Conservation (phyloP, 2,329 filamentous ascomycete genomes). For the Arthrobotrys entomopaga region DNA sequence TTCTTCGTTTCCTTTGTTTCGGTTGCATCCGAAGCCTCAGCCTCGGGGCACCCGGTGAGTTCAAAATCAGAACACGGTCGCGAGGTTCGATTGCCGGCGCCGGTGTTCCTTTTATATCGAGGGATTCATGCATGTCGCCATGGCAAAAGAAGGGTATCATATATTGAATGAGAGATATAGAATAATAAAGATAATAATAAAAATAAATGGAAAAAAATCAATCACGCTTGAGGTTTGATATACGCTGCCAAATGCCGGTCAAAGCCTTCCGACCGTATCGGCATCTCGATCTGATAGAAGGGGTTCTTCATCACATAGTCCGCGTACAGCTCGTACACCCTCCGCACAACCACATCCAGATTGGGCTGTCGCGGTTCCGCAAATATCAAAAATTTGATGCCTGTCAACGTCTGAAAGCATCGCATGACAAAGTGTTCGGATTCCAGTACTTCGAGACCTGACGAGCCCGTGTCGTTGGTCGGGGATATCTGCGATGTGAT, state of each 20-base stretch:
- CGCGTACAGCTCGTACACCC: slow-evolving; percentile 92
- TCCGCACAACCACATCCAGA: slow-evolving; percentile 82
- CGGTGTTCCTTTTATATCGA: slow-evolving; percentile 22
- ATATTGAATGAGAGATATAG: slow-evolving; percentile 49
- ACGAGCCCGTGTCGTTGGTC: slow-evolving; percentile 65
- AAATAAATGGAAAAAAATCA: slow-evolving; percentile 44
- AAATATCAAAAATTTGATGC: slow-evolving; percentile 89
- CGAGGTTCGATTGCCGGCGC: no score
- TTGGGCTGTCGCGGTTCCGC: slow-evolving; percentile 90
- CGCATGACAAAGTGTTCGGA: slow-evolving; percentile 93
- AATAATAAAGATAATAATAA: not conserved
- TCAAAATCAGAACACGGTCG: not conserved
- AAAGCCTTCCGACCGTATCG: slow-evolving; percentile 92
- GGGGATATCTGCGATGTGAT: slow-evolving; percentile 69
- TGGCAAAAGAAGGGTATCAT: slow-evolving; percentile 3
- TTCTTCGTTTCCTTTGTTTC: not conserved
- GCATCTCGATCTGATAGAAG: slow-evolving; percentile 98
- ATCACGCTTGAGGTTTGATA: slow-evolving; percentile 69
- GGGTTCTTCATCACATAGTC: slow-evolving; percentile 99
- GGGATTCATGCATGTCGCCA: slow-evolving; percentile 14
- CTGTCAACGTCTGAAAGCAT: slow-evolving; percentile 94
- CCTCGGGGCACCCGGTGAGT: not conserved
- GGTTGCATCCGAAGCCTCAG: slow-evolving; percentile 26
- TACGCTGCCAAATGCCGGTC: slow-evolving; percentile 85
- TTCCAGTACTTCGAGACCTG: slow-evolving; percentile 91